Evolutionary conservation across 371 early-diverging fungal genomes (phyloP), one percentile per base, ranked within the genome.

Genomic region (Actinomucor elegans): DNA sequence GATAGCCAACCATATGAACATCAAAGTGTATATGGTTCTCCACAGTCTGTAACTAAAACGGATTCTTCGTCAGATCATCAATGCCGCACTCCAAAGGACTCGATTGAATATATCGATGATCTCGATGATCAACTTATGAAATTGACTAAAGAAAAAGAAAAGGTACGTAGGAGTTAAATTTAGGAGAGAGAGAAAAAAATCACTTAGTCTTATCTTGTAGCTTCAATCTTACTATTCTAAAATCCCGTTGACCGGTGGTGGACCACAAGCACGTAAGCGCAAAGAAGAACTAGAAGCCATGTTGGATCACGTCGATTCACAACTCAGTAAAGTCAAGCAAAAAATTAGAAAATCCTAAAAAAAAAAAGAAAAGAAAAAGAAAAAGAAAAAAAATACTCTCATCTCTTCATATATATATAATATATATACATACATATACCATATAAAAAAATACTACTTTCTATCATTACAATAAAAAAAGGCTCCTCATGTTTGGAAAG

Each of bases 201-300:
- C 15, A 47, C 11, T 47, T 24, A 21, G 29, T 23, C 2, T 15
- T 15, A 1, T 31, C 48, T 7, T 21, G 24, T 61, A 75, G 79
- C 67, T 82, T 23, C 74, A 77, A 59, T 75, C 79, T 8, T 65
- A 64, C 36, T 66, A 80, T 55, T 68, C 71, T 23, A 78, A 79
- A 56, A 75, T 82, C 4, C 83, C 83, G 7, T 62, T 77, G 20
- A 60, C 68, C 1, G 83, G 79, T 7, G 79, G 77, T 11, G 77
- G 79, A 9, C 71, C 72, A 7, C 68, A 70, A 56, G 64, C 75
- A 33, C 68, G 83, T 18, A 51, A 66, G 43, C 77, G 79, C 56
- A 70, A 69, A 24, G 83, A 80, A 59, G 71, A 77, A 47, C 38
- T 82, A 21, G 82, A 82, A 55, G 71, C 71, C 20, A 69, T 69